Conservation (phyloP, 2,329 filamentous ascomycete genomes). For the Penicillium sp. region DNA sequence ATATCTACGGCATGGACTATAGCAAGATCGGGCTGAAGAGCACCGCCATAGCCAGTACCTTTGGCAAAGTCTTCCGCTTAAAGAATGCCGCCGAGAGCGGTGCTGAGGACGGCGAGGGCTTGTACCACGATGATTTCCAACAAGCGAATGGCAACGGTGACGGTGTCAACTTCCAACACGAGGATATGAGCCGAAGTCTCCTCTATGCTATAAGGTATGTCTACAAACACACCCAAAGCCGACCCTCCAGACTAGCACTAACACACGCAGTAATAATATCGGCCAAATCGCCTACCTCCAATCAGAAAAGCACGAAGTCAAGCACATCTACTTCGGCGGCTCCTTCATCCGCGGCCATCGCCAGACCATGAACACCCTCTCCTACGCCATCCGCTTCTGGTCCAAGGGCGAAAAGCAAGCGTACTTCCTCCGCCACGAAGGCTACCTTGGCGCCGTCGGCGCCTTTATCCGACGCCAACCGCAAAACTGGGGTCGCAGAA, state of each 20-base stretch:
- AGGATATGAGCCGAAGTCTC: conserved; percentile 88
- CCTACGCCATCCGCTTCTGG: conserved; percentile 98
- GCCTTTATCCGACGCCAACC: conserved; percentile 93
- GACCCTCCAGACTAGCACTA: conserved; percentile 27
- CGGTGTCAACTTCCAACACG: conserved; percentile 67
- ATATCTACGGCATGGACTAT: conserved; percentile 97
- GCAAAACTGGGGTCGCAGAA: conserved; percentile 84
- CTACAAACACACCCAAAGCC: too few species aligned
- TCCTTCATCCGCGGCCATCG: conserved; percentile 95
- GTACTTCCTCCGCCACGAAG: conserved; percentile 93
- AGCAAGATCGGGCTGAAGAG: conserved; percentile 95
- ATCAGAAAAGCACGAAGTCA: conserved; percentile 87
- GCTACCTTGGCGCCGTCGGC: conserved; percentile 90
- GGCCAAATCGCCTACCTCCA: conserved; percentile 98
- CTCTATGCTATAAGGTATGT: conserved; percentile 80
- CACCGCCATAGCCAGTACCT: conserved; percentile 92
- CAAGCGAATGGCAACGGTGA: conserved; percentile 36
- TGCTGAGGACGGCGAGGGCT: conserved; percentile 72
- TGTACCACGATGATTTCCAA: conserved; percentile 54
- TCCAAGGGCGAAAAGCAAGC: conserved; percentile 91
- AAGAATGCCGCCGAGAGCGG: conserved; percentile 80
- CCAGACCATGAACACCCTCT: conserved; percentile 97
- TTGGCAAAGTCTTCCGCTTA: conserved; percentile 95
- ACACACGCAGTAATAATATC: conserved; percentile 78
- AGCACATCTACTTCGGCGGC: conserved; percentile 95